Percentiles rank a stretch among this genome's conserved stretches.
phyloP scores from a whole-genome alignment of 2,329 filamentous ascomycete species.

The Penicillium polonicum region DNA sequence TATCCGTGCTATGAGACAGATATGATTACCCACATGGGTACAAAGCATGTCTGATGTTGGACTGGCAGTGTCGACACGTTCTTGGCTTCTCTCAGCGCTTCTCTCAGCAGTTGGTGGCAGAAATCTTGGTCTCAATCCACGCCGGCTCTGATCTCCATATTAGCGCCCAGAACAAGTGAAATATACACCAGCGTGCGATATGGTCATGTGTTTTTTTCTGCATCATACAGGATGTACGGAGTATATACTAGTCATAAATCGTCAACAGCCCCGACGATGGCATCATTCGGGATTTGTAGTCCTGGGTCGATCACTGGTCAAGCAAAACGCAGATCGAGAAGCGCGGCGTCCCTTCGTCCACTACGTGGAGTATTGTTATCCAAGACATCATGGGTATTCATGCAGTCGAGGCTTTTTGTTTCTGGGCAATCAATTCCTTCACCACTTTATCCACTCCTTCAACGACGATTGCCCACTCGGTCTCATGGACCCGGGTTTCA shows the following conservation, averaged over 20 bases:
- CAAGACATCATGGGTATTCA: conserved; percentile 1
- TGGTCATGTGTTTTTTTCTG: conserved; percentile 8
- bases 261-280: conserved; percentile 15
- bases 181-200: background rate
- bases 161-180: background rate
- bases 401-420: conserved; percentile 11
- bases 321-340: conserved; percentile 1
- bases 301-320: background rate
- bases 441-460: conserved; percentile 57
- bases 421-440: conserved; percentile 30
- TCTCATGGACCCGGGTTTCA: conserved; percentile 68
- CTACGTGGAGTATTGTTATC: background rate
- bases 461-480: conserved; percentile 78
- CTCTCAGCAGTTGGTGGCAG: background rate
- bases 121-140: background rate
- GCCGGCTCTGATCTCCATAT: background rate
- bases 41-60: background rate
- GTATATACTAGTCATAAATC: conserved; percentile 21
- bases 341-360: background rate
- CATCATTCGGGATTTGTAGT: conserved; percentile 4
- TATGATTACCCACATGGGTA: background rate
- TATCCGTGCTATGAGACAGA: background rate
- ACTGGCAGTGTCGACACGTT: background rate
- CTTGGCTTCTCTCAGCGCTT: background rate
- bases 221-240: conserved; percentile 13